Percentiles rank a stretch among this genome's conserved stretches.
These are phyloP conservation scores for Penicillium sp. DNA, from an alignment of 2,329 filamentous ascomycete genomes.

Conservation along the genomic window DNA sequence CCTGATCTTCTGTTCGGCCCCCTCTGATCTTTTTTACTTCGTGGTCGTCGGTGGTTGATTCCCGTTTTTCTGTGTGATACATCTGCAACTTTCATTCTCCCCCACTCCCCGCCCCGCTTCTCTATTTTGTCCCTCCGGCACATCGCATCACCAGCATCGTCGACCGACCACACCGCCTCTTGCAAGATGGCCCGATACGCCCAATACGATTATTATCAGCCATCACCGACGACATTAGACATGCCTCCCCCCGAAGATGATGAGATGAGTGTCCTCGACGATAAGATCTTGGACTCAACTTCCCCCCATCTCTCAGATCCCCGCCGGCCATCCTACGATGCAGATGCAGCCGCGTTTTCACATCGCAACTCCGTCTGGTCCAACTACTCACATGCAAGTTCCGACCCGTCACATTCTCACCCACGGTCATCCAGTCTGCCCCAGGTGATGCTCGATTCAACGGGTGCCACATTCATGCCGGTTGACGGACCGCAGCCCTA, in stretches of 20 bases:
- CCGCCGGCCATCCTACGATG: conserved; percentile 42
- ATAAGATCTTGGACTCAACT: conserved; percentile 47
- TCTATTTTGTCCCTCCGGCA: not conserved
- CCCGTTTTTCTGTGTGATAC: no score
- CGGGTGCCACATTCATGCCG: conserved; percentile 59
- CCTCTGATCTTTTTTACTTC: not conserved
- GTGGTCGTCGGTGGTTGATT: no score
- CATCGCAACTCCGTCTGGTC: conserved; percentile 49
- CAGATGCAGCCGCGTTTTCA: conserved; percentile 47
- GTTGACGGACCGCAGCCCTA: conserved; percentile 46
- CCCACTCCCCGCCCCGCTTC: not conserved
- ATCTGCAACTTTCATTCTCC: no score
- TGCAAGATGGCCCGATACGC: conserved; percentile 40
- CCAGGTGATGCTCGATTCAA: conserved; percentile 46
- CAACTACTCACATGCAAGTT: conserved; percentile 41
- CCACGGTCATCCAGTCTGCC: conserved; percentile 35
- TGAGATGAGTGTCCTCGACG: conserved; percentile 48
- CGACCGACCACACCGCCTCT: conserved; percentile 19
- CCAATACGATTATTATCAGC: conserved; percentile 42
- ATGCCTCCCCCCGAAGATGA: conserved; percentile 42
- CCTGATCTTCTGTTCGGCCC: conserved; percentile 1
- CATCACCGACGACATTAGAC: conserved; percentile 39
- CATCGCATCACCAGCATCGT: conserved; percentile 6
- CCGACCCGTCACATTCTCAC: conserved; percentile 38
- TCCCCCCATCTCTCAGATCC: conserved; percentile 45